Conservation (phyloP, 2,329 filamentous ascomycete genomes). For the Alternaria triticina region DNA sequence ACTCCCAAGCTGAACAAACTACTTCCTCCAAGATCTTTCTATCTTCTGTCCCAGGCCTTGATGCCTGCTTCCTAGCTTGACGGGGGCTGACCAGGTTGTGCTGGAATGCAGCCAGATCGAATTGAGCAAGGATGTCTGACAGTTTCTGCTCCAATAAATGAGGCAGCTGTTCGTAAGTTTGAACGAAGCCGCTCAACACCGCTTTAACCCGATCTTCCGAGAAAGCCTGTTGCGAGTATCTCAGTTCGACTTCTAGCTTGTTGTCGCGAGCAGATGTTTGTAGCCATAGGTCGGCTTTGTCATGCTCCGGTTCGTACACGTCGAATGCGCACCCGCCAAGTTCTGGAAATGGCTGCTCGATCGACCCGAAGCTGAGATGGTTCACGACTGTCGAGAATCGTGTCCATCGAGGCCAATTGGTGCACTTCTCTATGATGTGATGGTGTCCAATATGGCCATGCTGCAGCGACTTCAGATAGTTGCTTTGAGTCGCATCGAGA, state of each 20-base stretch:
- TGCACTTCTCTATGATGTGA: conserved; percentile 7
- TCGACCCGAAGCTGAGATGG: conserved; percentile 3
- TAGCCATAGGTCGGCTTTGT: conserved; percentile 8
- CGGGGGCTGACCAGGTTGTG: background rate
- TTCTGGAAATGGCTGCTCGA: background rate
- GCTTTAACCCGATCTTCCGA: background rate
- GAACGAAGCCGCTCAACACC: background rate
- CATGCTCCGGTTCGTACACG: conserved; percentile 3
- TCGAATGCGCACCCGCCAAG: background rate
- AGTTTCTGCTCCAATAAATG: background rate
- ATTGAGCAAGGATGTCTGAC: background rate
- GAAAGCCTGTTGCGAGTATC: background rate
- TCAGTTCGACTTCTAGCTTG: conserved; percentile 1
- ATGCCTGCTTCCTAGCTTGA: background rate
- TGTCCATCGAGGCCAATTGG: conserved; percentile 6
- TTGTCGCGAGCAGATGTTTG: background rate
- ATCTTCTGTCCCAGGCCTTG: background rate
- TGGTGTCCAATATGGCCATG: conserved; percentile 3
- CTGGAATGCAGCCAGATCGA: background rate
- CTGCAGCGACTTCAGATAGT: conserved; percentile 5
- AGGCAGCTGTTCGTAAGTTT: background rate
- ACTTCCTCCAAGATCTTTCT: background rate
- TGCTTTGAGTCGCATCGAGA: background rate
- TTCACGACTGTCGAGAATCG: conserved; percentile 5
- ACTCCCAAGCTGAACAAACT: conserved; percentile 1